These are phyloP conservation scores for Helenozyma rhizophorensis DNA, from an alignment of 805 yeast species.

Conservation along the genomic window DNA sequence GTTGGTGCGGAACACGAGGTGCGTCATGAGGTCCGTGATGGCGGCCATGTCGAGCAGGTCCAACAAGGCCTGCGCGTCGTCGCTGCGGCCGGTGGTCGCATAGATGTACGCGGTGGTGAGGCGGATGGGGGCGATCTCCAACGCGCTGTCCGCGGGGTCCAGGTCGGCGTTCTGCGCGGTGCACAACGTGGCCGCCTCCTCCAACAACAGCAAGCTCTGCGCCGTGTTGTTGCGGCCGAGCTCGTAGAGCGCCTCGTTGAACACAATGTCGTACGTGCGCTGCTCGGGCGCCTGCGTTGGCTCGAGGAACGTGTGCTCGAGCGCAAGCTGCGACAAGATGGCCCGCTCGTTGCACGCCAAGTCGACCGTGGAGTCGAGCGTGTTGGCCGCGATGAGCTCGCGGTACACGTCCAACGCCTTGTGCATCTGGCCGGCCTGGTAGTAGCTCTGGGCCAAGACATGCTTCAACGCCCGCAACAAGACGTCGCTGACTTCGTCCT, in stretches of 20 bases:
- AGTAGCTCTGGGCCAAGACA: slow-evolving; percentile 51
- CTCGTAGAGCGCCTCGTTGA: slow-evolving; percentile 54
- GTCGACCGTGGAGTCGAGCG: slow-evolving; percentile 46
- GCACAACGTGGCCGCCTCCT: slow-evolving; percentile 44
- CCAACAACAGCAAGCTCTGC: slow-evolving; percentile 40
- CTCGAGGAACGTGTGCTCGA: slow-evolving; percentile 1
- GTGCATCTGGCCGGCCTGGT: slow-evolving; percentile 40
- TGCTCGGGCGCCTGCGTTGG: slow-evolving; percentile 10
- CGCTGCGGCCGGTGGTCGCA: slow-evolving; percentile 16
- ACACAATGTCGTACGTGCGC: slow-evolving; percentile 51
- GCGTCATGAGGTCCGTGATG: slow-evolving; percentile 36
- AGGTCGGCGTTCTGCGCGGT: slow-evolving; percentile 29
- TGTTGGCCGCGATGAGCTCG: slow-evolving; percentile 29
- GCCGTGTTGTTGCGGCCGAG: slow-evolving; percentile 38
- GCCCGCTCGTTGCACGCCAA: slow-evolving; percentile 65
- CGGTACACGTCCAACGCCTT: slow-evolving; percentile 46
- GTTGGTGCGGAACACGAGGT: slow-evolving; percentile 44
- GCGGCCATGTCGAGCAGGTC: slow-evolving; percentile 17
- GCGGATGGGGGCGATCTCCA: slow-evolving; percentile 57
- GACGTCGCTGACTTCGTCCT: slow-evolving; percentile 13
- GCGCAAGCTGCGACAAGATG: slow-evolving; percentile 47
- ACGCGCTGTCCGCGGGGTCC: slow-evolving; percentile 39
- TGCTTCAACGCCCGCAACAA: slow-evolving; percentile 39
- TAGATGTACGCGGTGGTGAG: slow-evolving; percentile 57
- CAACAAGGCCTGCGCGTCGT: slow-evolving; percentile 9